Evolutionary conservation across 495 filamentous ascomycete species (phyloP), one percentile per base, ranked within the genome.

Genomic region (Aspergillus egyptiacus): DNA sequence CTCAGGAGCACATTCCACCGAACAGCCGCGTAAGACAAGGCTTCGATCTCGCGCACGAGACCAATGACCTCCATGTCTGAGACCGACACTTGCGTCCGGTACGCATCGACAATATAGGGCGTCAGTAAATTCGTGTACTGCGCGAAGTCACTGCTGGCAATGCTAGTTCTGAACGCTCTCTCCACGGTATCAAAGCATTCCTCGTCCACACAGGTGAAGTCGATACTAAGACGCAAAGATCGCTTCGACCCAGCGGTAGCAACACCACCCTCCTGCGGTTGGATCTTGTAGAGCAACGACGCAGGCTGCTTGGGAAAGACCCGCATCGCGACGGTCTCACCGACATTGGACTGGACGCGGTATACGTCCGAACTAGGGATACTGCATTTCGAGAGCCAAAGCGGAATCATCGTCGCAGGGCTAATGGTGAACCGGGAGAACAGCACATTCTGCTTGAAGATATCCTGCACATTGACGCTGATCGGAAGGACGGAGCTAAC

Each of bases 391-490:
- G 84, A 70, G 19, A 98, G 69, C 27, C 87, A 78, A 7, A 96
- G 66, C 1, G 93, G 93, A 39, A 84, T 79, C 43, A 77, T 57
- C 49, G 69, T 85, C 3, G 89, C 83, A 4, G 91, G 86, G 23
- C 85, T 86, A 32, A 98, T 81, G 13, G 85, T 93, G 61, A 98
- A 97, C 40, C 83, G 82, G 0, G 91, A 96, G 56, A 91, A 93
- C 0, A 97, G 75, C 1, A 81, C 72, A 23, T 82, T 68, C 42
- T 86, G 77, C 62, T 94, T 94, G 75, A 99, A 99, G 30, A 89
- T 80, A 55, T 99, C 94, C 57, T 96, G 89, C 31, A 99, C 91
- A 54, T 97, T 96, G 51, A 99, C 91, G 14, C 89, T 89, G 31
- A 99, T 77, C 0, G 88, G 87, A 9, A 97, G 71, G 14, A 87